Evolutionary conservation across 139 green algal genomes (phyloP).

Genomic region (Micractinium sp.): DNA sequence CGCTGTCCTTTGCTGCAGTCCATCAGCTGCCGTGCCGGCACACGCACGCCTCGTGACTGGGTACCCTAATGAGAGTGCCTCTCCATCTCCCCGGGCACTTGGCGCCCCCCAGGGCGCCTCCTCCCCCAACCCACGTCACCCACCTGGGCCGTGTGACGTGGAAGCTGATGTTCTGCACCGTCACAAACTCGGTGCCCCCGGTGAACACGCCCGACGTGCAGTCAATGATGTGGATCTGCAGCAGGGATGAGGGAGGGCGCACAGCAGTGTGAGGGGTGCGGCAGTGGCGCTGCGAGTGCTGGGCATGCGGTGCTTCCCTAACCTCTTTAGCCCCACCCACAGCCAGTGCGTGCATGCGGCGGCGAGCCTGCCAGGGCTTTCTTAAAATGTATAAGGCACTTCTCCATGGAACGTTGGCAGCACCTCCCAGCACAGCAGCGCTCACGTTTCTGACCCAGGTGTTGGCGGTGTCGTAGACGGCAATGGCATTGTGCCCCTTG

Average conservation of each 20-base stretch:
- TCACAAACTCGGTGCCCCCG: slow-evolving; percentile 6
- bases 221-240: slow-evolving; percentile 10
- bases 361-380: no score
- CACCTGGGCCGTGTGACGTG: not conserved
- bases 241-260: not conserved
- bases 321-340: not conserved
- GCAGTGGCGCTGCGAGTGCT: not conserved
- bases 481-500: not conserved
- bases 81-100: no score
- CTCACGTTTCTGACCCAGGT: slow-evolving; percentile 5
- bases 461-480: not conserved
- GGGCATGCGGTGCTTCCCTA: no score
- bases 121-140: not conserved
- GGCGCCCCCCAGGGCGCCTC: no score
- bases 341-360: not conserved
- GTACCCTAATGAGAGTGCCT: not conserved
- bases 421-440: not conserved
- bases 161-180: not conserved
- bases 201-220: not conserved
- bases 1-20: no score
- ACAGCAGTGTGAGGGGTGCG: not conserved
- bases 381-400: no score
- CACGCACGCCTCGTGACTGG: no score
- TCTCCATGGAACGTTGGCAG: not conserved
- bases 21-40: no score